These are phyloP conservation scores for Eremothecium gossypii DNA, from an alignment of 1,139 yeast species.

Conservation along the genomic window DNA sequence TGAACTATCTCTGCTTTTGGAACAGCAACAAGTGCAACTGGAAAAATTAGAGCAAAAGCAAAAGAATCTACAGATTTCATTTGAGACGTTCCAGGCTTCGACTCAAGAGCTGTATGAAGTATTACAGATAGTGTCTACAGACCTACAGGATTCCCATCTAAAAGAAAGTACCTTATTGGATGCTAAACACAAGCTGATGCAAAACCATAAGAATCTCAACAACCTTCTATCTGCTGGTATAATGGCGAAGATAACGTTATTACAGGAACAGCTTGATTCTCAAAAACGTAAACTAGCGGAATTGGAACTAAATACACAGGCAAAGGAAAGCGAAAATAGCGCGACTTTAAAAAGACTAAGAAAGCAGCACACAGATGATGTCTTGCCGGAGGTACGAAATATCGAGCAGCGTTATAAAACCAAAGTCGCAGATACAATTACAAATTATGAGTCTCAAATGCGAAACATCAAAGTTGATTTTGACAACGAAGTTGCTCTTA, in stretches of 20 bases:
- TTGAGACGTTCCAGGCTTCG: constrained; percentile 43
- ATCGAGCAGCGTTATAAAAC: constrained; percentile 21
- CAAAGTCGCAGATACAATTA: constrained; percentile 19
- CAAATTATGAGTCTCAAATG: constrained; percentile 18
- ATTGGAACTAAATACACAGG: constrained; percentile 12
- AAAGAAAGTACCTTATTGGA: constrained; percentile 20
- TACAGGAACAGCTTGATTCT: constrained; percentile 21
- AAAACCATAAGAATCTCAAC: constrained; percentile 18
- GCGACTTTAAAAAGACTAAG: constrained; percentile 14
- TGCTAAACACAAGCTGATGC: constrained; percentile 18
- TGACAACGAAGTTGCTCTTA: constrained; percentile 18
- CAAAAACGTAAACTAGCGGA: constrained; percentile 16
- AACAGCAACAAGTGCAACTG: constrained; percentile 36
- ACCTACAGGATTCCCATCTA: constrained; percentile 24
- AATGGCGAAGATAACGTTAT: constrained; percentile 17
- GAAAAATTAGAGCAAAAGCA: constrained; percentile 40
- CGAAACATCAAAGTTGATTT: constrained; percentile 14
- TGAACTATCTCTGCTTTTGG: constrained; percentile 45
- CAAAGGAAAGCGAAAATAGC: constrained; percentile 16
- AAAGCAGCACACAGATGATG: constrained; percentile 19
- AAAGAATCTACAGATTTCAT: constrained; percentile 44
- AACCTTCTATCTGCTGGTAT: constrained; percentile 18
- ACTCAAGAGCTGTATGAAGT: constrained; percentile 26
- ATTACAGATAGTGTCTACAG: constrained; percentile 23
- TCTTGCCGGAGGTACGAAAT: constrained; percentile 19